Conservation (phyloP, 2,329 filamentous ascomycete species). For the Phialophora macrospora region DNA sequence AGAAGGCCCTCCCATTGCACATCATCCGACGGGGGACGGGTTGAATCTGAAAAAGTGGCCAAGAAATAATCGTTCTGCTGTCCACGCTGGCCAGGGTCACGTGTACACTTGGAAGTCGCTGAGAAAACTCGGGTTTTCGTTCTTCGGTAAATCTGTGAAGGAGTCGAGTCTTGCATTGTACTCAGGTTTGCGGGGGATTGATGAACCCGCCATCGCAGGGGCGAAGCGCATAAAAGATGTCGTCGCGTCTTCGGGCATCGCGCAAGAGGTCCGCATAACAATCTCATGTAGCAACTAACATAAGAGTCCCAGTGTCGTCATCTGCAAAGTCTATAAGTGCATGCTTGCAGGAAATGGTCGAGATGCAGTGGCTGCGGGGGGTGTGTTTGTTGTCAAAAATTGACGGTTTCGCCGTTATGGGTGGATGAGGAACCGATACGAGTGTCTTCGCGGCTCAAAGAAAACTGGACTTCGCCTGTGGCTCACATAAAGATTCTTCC, state of each 20-base stretch:
- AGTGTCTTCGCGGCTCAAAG: not conserved
- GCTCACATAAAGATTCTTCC: not conserved
- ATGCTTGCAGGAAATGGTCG: not conserved
- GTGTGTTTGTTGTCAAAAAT: not conserved
- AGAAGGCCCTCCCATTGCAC: conserved; percentile 33
- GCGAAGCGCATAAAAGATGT: conserved; percentile 5
- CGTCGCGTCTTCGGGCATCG: conserved; percentile 20
- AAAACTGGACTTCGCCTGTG: not conserved
- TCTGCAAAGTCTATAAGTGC: not conserved
- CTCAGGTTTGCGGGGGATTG: not conserved
- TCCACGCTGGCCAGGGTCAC: not conserved
- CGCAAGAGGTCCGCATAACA: conserved; percentile 27
- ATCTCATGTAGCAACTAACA: conserved; percentile 29
- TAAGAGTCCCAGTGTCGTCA: conserved; percentile 2
- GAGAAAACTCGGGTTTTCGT: not conserved
- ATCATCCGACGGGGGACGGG: not conserved
- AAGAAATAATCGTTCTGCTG: conserved; percentile 5
- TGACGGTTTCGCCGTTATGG: not conserved
- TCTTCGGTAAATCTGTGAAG: not conserved
- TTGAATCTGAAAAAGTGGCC: not conserved
- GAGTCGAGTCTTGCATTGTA: not conserved
- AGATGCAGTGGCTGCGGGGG: not conserved
- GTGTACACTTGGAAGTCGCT: conserved; percentile 6
- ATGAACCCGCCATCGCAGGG: not conserved
- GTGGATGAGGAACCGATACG: not conserved